phyloP scores from a whole-genome alignment of 331 rosid species.

The Quercus phellos region DNA sequence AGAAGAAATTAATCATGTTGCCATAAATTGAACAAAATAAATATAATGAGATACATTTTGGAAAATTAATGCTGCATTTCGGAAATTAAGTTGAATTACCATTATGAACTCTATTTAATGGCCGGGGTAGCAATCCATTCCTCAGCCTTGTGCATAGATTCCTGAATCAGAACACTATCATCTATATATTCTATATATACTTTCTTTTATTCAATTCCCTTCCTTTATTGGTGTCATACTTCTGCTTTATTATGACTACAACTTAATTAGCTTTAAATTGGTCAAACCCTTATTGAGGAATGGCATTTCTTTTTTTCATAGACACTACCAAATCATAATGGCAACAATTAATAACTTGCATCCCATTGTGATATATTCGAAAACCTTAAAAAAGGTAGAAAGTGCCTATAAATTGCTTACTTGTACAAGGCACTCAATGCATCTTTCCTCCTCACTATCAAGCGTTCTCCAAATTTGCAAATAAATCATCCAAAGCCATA shows the following conservation, averaged over 20 bases:
- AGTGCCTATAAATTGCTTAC: constrained; percentile 15
- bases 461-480: not conserved
- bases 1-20: not conserved
- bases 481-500: not conserved
- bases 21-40: not conserved
- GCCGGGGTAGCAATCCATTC: not conserved
- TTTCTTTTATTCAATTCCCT: not conserved
- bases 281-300: constrained; percentile 14
- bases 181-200: not conserved
- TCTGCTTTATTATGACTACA: not conserved
- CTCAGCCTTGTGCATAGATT: constrained; percentile 1
- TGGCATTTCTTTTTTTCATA: not conserved
- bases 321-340: not conserved
- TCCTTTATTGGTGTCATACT: not conserved
- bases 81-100: not conserved
- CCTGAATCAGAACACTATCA: not conserved
- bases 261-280: constrained; percentile 7
- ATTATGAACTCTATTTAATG: not conserved
- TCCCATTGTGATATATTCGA: not conserved
- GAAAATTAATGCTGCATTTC: not conserved
- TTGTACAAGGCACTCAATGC: not conserved
- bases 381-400: not conserved
- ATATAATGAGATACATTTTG: not conserved
- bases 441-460: not conserved
- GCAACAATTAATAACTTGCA: constrained; percentile 10